These are phyloP conservation scores for Mortierella sp. DNA, from an alignment of 371 early-diverging fungal species.

Conservation along the genomic window DNA sequence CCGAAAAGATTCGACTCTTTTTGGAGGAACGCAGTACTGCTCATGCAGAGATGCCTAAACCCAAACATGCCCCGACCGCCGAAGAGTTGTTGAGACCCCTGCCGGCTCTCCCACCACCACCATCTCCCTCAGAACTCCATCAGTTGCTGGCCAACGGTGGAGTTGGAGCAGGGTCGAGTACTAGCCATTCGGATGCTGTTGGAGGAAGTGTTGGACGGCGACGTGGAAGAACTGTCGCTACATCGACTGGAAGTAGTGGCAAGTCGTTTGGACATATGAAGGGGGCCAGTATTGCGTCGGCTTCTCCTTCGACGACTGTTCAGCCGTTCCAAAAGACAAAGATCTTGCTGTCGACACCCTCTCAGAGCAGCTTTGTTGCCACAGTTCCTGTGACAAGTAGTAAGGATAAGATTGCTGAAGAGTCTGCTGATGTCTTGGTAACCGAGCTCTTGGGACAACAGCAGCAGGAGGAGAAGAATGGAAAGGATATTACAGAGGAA, in stretches of 20 bases:
- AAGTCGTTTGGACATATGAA: not conserved
- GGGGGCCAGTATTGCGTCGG: conserved; percentile 3
- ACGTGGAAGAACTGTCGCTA: not conserved
- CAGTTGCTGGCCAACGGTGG: conserved; percentile 10
- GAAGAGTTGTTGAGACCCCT: conserved; percentile 44
- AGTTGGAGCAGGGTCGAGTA: not conserved
- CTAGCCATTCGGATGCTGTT: not conserved
- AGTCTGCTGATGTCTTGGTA: too few relatives aligned
- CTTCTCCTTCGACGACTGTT: not conserved
- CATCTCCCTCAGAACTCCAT: conserved; percentile 13
- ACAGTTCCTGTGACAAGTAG: not conserved
- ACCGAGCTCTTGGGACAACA: not conserved
- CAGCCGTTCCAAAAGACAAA: not conserved
- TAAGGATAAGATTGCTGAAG: not conserved
- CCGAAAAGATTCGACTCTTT: conserved; percentile 42
- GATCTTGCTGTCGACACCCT: not conserved
- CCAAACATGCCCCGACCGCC: conserved; percentile 33
- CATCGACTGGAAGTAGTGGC: not conserved
- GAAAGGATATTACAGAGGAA: not conserved
- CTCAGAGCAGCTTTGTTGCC: conserved; percentile 1
- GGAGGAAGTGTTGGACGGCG: conserved; percentile 6
- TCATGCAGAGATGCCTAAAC: conserved; percentile 53
- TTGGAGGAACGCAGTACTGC: conserved; percentile 47
- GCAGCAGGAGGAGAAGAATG: not conserved
- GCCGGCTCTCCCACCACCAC: conserved; percentile 48